These are phyloP conservation scores for Melampsora occidentalis DNA, from an alignment of 1,284 basidiomycete genomes.

Conservation along the genomic window DNA sequence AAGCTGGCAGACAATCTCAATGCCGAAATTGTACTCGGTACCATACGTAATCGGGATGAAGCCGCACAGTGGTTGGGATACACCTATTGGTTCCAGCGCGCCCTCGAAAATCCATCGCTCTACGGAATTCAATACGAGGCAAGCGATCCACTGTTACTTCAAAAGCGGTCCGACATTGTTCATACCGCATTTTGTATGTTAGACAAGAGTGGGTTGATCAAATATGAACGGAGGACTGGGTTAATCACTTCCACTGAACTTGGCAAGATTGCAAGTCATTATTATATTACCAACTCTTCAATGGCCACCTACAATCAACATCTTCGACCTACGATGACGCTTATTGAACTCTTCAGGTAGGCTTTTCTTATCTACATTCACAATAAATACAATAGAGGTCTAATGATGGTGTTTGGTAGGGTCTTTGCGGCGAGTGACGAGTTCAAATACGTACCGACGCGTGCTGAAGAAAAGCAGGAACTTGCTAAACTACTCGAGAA, in stretches of 20 bases:
- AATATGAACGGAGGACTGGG: conserved; percentile 86
- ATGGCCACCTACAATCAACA: conserved; percentile 98
- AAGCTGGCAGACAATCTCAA: conserved; percentile 94
- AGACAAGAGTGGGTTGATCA: conserved; percentile 89
- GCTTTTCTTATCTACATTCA: background rate
- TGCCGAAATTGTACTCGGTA: conserved; percentile 94
- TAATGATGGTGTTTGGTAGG: conserved; percentile 51
- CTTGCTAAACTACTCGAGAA: conserved; percentile 88
- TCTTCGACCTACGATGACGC: conserved; percentile 78
- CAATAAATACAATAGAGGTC: background rate
- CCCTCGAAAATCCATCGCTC: conserved; percentile 83
- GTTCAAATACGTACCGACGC: conserved; percentile 88
- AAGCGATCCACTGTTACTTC: conserved; percentile 76
- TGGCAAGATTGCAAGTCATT: conserved; percentile 92
- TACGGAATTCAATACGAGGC: conserved; percentile 84
- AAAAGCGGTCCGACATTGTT: conserved; percentile 81
- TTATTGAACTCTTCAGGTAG: conserved; percentile 76
- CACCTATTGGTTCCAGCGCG: conserved; percentile 73
- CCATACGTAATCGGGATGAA: conserved; percentile 90
- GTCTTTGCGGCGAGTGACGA: conserved; percentile 96
- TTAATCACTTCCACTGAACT: conserved; percentile 87
- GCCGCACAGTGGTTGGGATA: conserved; percentile 80
- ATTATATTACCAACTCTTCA: conserved; percentile 91
- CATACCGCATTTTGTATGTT: conserved; percentile 91
- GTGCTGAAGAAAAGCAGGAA: conserved; percentile 63